Evolutionary conservation across 768 basidiomycete species (phyloP).

Genomic region (Roridomyces roridus): DNA sequence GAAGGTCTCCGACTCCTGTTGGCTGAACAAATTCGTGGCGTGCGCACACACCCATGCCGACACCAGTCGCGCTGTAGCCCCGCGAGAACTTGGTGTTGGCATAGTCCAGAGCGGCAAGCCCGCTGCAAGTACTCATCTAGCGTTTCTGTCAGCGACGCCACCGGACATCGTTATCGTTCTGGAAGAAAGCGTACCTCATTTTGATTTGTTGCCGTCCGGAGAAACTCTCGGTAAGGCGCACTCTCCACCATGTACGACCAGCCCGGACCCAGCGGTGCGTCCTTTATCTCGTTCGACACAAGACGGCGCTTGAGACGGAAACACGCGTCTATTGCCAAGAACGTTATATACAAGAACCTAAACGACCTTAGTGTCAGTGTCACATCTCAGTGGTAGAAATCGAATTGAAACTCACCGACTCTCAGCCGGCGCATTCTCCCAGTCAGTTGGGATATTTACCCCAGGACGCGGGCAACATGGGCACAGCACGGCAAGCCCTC

Average conservation of each 20-base stretch:
- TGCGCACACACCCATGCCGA: conserved; percentile 30
- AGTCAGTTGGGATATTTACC: conserved; percentile 34
- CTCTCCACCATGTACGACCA: conserved; percentile 12
- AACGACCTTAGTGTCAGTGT: background rate
- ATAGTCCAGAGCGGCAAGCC: conserved; percentile 28
- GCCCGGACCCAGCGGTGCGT: background rate
- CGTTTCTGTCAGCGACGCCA: background rate
- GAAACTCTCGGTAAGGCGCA: conserved; percentile 15
- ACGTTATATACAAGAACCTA: conserved; percentile 31
- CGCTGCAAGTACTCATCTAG: conserved; percentile 33
- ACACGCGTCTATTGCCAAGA: conserved; percentile 28
- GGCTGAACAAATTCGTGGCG: conserved; percentile 31
- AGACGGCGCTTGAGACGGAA: conserved; percentile 27
- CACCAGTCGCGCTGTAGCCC: conserved; percentile 31
- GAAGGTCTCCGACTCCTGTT: conserved; percentile 34
- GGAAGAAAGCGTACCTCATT: conserved; percentile 21
- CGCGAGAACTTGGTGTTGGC: conserved; percentile 24
- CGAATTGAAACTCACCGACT: conserved; percentile 17
- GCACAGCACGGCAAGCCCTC: conserved; percentile 36
- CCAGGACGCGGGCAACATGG: conserved; percentile 42
- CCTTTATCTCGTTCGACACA: background rate
- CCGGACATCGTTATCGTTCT: too few species aligned
- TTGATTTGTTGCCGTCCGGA: conserved; percentile 15
- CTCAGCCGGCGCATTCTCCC: conserved; percentile 24
- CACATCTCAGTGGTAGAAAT: too few species aligned